Evolutionary conservation across 2,329 filamentous ascomycete genomes (phyloP).

Genomic region (Didymella arachidicola): DNA sequence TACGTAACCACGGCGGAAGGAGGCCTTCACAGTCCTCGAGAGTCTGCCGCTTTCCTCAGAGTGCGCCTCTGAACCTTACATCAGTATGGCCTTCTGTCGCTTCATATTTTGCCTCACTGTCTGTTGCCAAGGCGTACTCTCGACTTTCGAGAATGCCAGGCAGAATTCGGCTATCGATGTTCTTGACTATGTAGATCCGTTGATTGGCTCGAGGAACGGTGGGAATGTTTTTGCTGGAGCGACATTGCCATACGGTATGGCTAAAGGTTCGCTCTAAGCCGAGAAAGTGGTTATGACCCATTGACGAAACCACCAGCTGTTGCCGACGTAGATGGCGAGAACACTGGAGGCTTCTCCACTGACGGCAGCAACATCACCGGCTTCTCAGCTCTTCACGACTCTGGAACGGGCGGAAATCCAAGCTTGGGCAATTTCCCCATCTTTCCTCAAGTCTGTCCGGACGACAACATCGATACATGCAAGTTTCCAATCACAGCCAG

Average conservation of each 20-base stretch:
- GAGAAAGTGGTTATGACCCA: not conserved
- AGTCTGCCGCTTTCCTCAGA: not conserved
- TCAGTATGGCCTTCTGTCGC: not conserved
- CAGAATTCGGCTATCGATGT: not conserved
- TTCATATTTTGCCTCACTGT: not conserved
- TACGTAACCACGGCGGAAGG: not conserved
- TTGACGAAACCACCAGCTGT: slow-evolving; percentile 43
- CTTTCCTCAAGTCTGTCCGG: slow-evolving; percentile 71
- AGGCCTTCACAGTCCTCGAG: not conserved
- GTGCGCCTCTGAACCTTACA: not conserved
- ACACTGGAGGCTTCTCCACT: slow-evolving; percentile 65
- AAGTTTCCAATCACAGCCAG: not conserved
- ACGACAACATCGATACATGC: slow-evolving; percentile 55
- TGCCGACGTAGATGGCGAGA: slow-evolving; percentile 58
- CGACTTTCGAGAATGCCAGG: not conserved
- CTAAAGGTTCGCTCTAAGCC: not conserved
- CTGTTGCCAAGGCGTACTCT: not conserved
- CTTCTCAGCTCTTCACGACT: slow-evolving; percentile 51
- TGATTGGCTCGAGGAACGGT: not conserved
- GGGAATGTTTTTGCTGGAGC: not conserved
- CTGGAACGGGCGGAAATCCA: slow-evolving; percentile 55
- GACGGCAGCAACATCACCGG: slow-evolving; percentile 54
- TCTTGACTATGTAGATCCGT: not conserved
- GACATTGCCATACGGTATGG: not conserved
- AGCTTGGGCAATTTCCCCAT: slow-evolving; percentile 78